phyloP scores from a whole-genome alignment of 2,329 filamentous ascomycete species.

The Colletotrichum sidae region DNA sequence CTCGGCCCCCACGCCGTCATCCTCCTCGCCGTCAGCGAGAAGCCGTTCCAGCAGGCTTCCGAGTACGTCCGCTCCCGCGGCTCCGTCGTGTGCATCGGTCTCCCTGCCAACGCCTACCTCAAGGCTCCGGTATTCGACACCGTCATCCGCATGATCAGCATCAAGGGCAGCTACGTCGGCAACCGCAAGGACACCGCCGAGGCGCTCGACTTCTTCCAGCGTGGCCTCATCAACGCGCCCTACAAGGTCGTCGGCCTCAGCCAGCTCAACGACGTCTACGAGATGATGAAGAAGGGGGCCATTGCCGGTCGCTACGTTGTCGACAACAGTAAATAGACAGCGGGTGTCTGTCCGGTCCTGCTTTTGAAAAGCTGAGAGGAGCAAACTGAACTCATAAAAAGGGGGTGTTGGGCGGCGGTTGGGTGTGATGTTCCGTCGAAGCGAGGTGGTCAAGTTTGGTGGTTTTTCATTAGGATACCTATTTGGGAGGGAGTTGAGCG shows the following conservation, averaged over 20 bases:
- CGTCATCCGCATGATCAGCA: slow-evolving; percentile 89
- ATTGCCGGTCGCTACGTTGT: slow-evolving; percentile 85
- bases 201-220: slow-evolving; percentile 88
- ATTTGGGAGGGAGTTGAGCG: slow-evolving; percentile 31
- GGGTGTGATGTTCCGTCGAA: slow-evolving; percentile 5
- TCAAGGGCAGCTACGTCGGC: slow-evolving; percentile 94
- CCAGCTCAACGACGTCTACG: slow-evolving; percentile 83
- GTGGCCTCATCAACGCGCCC: slow-evolving; percentile 87
- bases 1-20: slow-evolving; percentile 89
- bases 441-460: slow-evolving; percentile 2
- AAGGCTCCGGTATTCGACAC: slow-evolving; percentile 89
- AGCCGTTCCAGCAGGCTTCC: slow-evolving; percentile 94
- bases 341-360: background rate
- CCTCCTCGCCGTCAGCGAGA: slow-evolving; percentile 87
- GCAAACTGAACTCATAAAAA: slow-evolving; percentile 17
- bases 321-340: slow-evolving; percentile 72
- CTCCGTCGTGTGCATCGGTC: slow-evolving; percentile 87
- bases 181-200: slow-evolving; percentile 90
- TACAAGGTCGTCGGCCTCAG: slow-evolving; percentile 87
- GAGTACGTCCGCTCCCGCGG: slow-evolving; percentile 88
- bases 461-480: slow-evolving; percentile 24
- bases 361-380: background rate
- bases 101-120: slow-evolving; percentile 84
- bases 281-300: slow-evolving; percentile 76
- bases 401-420: slow-evolving; percentile 17